A percentile compares a stretch with the other conserved stretches of the same genome.
These are phyloP conservation scores for Trichaptum fuscoviolaceum DNA, from an alignment of 768 basidiomycete genomes.

Conservation along the genomic window DNA sequence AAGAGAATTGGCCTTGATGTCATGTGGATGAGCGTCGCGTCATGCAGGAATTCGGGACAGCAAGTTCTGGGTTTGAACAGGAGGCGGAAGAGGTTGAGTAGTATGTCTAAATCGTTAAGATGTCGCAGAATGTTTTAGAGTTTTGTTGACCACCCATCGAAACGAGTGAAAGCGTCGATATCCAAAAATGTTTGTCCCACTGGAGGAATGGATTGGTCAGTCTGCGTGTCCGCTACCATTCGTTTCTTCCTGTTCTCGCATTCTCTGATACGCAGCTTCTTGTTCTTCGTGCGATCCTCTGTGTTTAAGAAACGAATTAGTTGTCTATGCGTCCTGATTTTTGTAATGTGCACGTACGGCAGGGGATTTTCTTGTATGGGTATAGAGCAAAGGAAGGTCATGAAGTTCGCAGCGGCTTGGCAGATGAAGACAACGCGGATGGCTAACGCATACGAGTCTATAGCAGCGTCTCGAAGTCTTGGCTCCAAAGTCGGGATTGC, in stretches of 20 bases:
- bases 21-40: neutral
- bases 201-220: neutral
- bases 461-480: constrained; percentile 49
- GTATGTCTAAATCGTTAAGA: neutral
- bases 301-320: constrained; percentile 11
- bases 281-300: constrained; percentile 64
- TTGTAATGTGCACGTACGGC: constrained; percentile 33
- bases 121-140: neutral
- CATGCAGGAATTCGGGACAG: neutral
- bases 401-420: constrained; percentile 61
- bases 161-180: neutral
- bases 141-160: neutral
- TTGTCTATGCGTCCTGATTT: constrained; percentile 7
- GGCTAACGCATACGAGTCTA: constrained; percentile 75
- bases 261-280: constrained; percentile 44
- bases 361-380: constrained; percentile 72
- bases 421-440: constrained; percentile 79
- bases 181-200: neutral
- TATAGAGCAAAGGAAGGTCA: constrained; percentile 62
- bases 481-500: constrained; percentile 65
- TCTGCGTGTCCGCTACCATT: neutral
- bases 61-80: neutral
- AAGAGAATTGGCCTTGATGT: neutral
- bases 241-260: constrained; percentile 8
- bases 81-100: neutral